Conservation (phyloP, 352 stramenopile species). For the Globisporangium camurandrum region DNA sequence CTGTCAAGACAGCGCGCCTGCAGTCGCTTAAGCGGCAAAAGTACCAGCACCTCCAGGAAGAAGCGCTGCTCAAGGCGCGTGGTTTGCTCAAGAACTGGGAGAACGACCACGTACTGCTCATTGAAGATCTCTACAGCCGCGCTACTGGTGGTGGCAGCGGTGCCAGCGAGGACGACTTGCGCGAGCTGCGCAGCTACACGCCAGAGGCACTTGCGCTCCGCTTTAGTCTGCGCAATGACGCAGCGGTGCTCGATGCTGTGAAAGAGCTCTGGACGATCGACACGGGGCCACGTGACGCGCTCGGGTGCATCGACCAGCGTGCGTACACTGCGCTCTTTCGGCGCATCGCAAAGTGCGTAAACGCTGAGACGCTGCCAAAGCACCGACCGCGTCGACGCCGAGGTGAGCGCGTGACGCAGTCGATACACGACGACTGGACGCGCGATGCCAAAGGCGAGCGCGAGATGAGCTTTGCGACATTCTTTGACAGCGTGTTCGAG, state of each 20-base stretch:
- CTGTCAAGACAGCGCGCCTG: constrained; percentile 49
- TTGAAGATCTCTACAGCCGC: constrained; percentile 47
- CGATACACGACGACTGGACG: constrained; percentile 55
- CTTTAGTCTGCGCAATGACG: constrained; percentile 59
- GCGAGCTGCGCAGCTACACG: constrained; percentile 62
- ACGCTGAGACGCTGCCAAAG: constrained; percentile 24
- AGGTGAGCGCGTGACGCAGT: constrained; percentile 28
- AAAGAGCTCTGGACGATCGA: constrained; percentile 53
- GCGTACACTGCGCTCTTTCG: constrained; percentile 50
- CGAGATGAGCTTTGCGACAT: constrained; percentile 55
- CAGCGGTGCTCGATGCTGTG: constrained; percentile 32
- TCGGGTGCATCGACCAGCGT: constrained; percentile 54
- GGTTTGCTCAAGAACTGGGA: constrained; percentile 65
- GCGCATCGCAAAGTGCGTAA: constrained; percentile 42
- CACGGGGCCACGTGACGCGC: constrained; percentile 31
- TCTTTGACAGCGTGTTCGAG: constrained; percentile 73
- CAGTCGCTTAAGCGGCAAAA: constrained; percentile 62
- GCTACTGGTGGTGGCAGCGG: constrained; percentile 30
- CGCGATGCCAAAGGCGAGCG: constrained; percentile 47
- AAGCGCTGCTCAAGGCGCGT: constrained; percentile 46
- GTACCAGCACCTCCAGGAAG: constrained; percentile 67
- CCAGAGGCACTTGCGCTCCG: constrained; percentile 53
- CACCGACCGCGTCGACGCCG: background rate
- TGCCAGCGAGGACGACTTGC: constrained; percentile 34
- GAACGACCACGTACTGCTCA: constrained; percentile 46